These are phyloP conservation scores for Calocera cornea DNA, from an alignment of 768 basidiomycete genomes.

Conservation along the genomic window DNA sequence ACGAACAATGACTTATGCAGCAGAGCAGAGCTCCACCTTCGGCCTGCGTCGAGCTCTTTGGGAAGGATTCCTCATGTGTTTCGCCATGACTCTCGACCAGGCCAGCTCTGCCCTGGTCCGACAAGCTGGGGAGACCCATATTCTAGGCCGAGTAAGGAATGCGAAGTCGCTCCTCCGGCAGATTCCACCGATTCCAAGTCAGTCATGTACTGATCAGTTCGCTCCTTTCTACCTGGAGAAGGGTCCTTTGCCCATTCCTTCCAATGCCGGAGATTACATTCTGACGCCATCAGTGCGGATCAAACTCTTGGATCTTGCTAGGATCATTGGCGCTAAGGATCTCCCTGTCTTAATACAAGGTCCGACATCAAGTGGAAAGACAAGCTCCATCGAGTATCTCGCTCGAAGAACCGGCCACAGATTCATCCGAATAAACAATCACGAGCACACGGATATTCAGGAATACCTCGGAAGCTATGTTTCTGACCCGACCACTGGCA, in stretches of 20 bases:
- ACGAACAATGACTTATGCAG: constrained; percentile 79
- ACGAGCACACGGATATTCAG: constrained; percentile 98
- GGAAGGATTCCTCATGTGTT: constrained; percentile 97
- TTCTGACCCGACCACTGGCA: constrained; percentile 84
- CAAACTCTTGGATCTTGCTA: constrained; percentile 87
- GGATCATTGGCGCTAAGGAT: constrained; percentile 73
- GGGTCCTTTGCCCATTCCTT: constrained; percentile 51
- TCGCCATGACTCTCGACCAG: constrained; percentile 83
- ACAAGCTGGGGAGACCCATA: constrained; percentile 56
- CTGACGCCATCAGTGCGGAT: constrained; percentile 89
- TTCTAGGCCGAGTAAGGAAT: constrained; percentile 70
- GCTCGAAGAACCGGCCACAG: constrained; percentile 85
- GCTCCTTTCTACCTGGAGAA: constrained; percentile 80
- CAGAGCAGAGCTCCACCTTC: constrained; percentile 62
- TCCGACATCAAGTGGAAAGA: constrained; percentile 95
- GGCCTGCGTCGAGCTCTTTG: constrained; percentile 76
- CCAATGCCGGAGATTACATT: constrained; percentile 49
- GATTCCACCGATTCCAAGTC: constrained; percentile 43
- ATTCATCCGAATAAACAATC: constrained; percentile 97
- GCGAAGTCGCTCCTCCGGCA: constrained; percentile 57
- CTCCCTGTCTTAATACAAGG: constrained; percentile 97
- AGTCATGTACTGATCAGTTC: constrained; percentile 38
- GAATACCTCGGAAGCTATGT: constrained; percentile 96
- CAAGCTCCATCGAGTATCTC: constrained; percentile 90
- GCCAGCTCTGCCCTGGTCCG: constrained; percentile 55